A percentile compares a stretch with the other conserved stretches of the same genome.
Conservation (phyloP, 768 basidiomycete species). For the Agaricus blazei region DNA sequence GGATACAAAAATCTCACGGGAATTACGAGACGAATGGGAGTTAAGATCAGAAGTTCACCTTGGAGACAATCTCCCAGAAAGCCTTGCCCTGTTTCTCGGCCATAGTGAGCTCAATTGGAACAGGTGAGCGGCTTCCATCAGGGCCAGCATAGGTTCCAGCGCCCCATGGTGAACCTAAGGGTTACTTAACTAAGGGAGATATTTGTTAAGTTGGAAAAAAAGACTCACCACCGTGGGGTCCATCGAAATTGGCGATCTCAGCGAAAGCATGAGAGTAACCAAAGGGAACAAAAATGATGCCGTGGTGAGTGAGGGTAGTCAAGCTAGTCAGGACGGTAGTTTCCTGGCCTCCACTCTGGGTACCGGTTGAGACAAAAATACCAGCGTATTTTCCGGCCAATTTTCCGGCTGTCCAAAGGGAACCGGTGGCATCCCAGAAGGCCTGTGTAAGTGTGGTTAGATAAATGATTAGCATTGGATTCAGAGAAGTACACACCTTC, state of each 20-base stretch:
- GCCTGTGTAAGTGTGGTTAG: slow-evolving; percentile 27
- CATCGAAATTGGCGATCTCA: slow-evolving; percentile 33
- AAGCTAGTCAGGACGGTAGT: slow-evolving; percentile 45
- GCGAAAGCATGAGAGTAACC: slow-evolving; percentile 54
- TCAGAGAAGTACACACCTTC: slow-evolving; percentile 16
- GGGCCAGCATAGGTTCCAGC: slow-evolving; percentile 56
- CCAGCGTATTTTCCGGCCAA: slow-evolving; percentile 74
- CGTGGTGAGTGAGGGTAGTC: slow-evolving; percentile 66
- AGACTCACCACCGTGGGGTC: slow-evolving; percentile 55
- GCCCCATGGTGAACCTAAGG: slow-evolving; percentile 69
- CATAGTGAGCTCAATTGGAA: slow-evolving; percentile 44
- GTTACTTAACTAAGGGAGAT: slow-evolving; percentile 5
- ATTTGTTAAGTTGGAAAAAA: not conserved
- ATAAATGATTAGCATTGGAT: not conserved
- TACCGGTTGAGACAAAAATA: slow-evolving; percentile 67
- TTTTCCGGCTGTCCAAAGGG: slow-evolving; percentile 52
- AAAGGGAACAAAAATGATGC: slow-evolving; percentile 66
- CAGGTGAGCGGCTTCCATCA: slow-evolving; percentile 44
- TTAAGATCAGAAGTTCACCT: slow-evolving; percentile 10
- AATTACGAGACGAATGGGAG: not conserved
- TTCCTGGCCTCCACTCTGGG: slow-evolving; percentile 82
- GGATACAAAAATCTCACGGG: not conserved
- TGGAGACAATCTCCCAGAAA: slow-evolving; percentile 42
- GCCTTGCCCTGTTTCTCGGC: slow-evolving; percentile 45
- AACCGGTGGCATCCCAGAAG: slow-evolving; percentile 76